Evolutionary conservation across 164 flowering plant genomes (phyloP).

Genomic region (Stephania cephalantha): DNA sequence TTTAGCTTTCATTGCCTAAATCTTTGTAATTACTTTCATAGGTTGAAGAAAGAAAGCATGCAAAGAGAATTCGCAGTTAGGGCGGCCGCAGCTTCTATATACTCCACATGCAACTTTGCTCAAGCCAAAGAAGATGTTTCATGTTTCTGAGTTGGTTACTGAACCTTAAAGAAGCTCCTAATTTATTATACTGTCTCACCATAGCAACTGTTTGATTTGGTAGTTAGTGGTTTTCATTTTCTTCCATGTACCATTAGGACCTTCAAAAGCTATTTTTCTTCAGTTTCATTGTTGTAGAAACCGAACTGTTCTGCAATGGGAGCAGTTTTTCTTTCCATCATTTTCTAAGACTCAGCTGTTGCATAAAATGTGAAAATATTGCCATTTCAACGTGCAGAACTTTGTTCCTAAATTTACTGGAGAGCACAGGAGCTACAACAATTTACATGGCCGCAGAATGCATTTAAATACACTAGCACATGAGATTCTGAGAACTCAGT

Average conservation of each 20-base stretch:
- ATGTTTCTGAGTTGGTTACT: conserved; percentile 28
- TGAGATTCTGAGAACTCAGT: not conserved
- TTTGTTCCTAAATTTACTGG: not conserved
- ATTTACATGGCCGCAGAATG: not conserved
- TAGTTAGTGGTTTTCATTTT: not conserved
- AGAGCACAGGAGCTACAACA: not conserved
- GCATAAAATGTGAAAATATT: not conserved
- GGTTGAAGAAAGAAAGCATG: conserved; percentile 29
- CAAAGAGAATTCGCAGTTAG: conserved; percentile 56
- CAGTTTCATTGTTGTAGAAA: not conserved
- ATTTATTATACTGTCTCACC: not conserved
- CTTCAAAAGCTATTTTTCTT: not conserved
- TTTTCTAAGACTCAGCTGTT: not conserved
- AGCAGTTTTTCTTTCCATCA: not conserved
- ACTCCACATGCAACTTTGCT: conserved; percentile 68
- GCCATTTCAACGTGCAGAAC: not conserved
- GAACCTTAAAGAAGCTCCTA: not conserved
- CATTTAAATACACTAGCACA: not conserved
- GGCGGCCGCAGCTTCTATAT: conserved; percentile 92
- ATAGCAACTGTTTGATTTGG: conserved; percentile 5
- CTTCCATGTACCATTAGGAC: conserved; percentile 1
- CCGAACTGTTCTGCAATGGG: not conserved
- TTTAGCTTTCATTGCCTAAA: not conserved
- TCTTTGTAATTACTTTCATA: conserved; percentile 14
- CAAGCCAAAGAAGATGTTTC: conserved; percentile 42